Evolutionary conservation across 2,329 filamentous ascomycete genomes (phyloP).

Genomic region (Fusarium nanum): DNA sequence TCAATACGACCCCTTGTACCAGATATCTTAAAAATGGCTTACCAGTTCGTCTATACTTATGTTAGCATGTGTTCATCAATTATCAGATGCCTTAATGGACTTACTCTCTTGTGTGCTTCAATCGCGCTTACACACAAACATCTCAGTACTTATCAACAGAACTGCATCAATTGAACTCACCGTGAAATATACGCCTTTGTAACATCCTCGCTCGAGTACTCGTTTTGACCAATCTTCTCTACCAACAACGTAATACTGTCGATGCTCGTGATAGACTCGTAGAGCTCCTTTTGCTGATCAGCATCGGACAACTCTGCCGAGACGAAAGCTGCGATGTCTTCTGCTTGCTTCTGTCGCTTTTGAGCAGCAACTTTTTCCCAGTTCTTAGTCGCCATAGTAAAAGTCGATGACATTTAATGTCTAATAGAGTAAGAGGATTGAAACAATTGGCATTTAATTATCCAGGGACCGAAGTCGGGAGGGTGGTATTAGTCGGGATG

Average conservation of each 20-base stretch:
- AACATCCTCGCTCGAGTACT: conserved; percentile 2
- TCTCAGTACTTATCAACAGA: neutral
- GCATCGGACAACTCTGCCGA: neutral
- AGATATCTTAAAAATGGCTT: rapidly evolving
- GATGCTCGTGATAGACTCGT: neutral
- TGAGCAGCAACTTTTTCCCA: conserved; percentile 11
- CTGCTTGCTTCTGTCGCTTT: conserved; percentile 11
- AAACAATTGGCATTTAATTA: no score
- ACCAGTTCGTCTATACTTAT: conserved; percentile 21
- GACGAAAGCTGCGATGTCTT: conserved; percentile 6
- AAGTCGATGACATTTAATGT: rapidly evolving
- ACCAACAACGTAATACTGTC: conserved; percentile 1
- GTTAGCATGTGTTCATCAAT: neutral
- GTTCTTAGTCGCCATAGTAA: neutral
- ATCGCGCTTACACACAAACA: conserved; percentile 3
- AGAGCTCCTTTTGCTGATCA: neutral
- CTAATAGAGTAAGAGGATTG: neutral
- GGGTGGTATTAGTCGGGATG: neutral
- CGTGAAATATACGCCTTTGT: conserved; percentile 16
- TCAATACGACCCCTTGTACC: rapidly evolving
- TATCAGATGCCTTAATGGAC: rapidly evolving
- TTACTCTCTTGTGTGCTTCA: conserved; percentile 19
- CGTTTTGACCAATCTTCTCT: neutral
- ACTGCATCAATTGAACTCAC: neutral
- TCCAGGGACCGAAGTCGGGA: neutral